Evolutionary conservation across 1,284 basidiomycete species (phyloP).

Genomic region (Cryptococcus sp.): DNA sequence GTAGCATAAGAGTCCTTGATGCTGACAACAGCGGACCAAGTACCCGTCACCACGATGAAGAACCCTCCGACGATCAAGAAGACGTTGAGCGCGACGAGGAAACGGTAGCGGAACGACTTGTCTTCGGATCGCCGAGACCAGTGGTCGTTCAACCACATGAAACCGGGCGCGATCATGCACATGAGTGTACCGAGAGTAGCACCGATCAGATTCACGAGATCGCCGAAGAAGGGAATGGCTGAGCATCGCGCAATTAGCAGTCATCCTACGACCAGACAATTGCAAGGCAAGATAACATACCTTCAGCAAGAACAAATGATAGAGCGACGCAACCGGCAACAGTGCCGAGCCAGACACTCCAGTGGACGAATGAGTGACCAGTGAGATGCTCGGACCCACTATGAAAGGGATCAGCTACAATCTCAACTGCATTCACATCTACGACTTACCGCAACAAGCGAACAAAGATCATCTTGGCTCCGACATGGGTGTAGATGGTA

Average conservation of each 20-base stretch:
- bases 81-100: conserved; percentile 27
- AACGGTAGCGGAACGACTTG: conserved; percentile 17
- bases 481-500: conserved; percentile 30
- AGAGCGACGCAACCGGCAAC: conserved; percentile 47
- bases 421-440: not conserved
- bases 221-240: conserved; percentile 33
- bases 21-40: conserved; percentile 44
- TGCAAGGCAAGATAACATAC: conserved; percentile 23
- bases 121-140: conserved; percentile 16
- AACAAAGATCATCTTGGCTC: conserved; percentile 42
- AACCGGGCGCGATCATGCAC: conserved; percentile 18
- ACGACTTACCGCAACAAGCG: conserved; percentile 37
- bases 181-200: conserved; percentile 25
- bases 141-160: conserved; percentile 37
- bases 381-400: conserved; percentile 61
- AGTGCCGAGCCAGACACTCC: conserved; percentile 59
- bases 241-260: not conserved
- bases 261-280: not conserved
- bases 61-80: conserved; percentile 40
- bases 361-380: conserved; percentile 62
- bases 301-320: conserved; percentile 61
- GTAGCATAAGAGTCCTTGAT: conserved; percentile 45
- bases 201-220: conserved; percentile 31
- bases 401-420: not conserved
- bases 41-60: conserved; percentile 49